phyloP scores from a whole-genome alignment of 306 rosid species.

The Lathyrus aphaca region DNA sequence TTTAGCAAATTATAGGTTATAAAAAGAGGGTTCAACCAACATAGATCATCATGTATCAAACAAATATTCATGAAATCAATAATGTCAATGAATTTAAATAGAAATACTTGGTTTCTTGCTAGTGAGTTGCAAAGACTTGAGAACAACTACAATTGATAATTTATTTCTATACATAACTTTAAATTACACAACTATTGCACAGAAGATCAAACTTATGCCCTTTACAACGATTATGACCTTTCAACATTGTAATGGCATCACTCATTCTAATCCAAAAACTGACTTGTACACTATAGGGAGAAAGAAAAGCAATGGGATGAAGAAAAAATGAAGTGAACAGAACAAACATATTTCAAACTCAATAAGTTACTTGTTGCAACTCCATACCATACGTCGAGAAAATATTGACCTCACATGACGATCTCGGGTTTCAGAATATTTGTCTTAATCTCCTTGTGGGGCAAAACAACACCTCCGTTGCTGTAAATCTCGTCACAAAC shows the following conservation, averaged over 20 bases:
- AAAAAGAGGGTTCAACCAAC: not conserved
- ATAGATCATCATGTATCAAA: not conserved
- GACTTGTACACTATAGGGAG: constrained; percentile 32
- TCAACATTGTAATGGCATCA: constrained; percentile 34
- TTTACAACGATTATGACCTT: constrained; percentile 36
- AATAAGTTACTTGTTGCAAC: constrained; percentile 41
- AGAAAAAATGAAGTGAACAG: constrained; percentile 17
- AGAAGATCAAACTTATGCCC: constrained; percentile 40
- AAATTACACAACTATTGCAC: constrained; percentile 46
- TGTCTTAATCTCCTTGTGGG: constrained; percentile 96
- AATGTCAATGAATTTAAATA: constrained; percentile 15
- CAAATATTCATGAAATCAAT: not conserved
- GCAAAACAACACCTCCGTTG: constrained; percentile 94
- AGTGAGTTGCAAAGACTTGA: constrained; percentile 15
- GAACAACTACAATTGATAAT: constrained; percentile 26
- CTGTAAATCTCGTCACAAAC: constrained; percentile 90
- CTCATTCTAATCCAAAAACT: constrained; percentile 39
- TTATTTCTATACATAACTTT: constrained; percentile 38
- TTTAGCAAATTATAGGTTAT: not conserved
- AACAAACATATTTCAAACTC: constrained; percentile 40
- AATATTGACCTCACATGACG: constrained; percentile 65
- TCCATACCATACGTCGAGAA: constrained; percentile 34
- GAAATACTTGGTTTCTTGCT: constrained; percentile 14
- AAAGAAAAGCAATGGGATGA: constrained; percentile 25
- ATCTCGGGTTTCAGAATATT: constrained; percentile 97